Evolutionary conservation across 306 rosid species (phyloP), one percentile per base, ranked within the genome.

Genomic region (Cucumis cinereus): DNA sequence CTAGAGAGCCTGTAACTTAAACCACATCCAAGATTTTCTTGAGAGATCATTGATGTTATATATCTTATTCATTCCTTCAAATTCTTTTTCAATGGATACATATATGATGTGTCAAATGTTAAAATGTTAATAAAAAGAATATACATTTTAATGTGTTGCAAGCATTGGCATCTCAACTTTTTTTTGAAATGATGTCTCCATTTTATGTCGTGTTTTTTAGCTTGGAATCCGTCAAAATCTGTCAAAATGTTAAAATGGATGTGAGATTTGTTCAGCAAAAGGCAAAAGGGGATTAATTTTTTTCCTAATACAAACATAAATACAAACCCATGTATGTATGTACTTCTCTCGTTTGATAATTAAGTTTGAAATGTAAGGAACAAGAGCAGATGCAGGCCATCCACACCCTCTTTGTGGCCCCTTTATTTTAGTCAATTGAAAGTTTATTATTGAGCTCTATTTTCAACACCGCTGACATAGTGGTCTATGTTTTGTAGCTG

Each of bases 401-500:
- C 23, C 75, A 45, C 40, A 70, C 47, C 38, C 75, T 68, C 22
- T 43, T 41, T 43, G 55, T 67, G 30, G 35, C 74, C 35, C 74
- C 13, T 41, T 43, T 41, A 22, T 41, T 22, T 45, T 13, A 22
- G 50, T 7, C 36, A 43, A 43, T 43, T 23, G 36, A 43, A 43
- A 68, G 6, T 43, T 45, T 68, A 23, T 43, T 68, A 22, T 52
- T 73, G 43, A 52, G 33, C 50, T 33, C 24, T 54, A 55, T n/a
- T n/a, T 36, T 56, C 55, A 49, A 26, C 5, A 43, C 16, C 26
- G 36, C 26, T 71, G 45, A 72, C 60, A 28, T 19, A 20, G 60
- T 50, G 16, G 60, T 72, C 43, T 72, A 16, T 72, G 76, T 72
- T 72, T 24, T 83, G 79, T 81, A 95, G 99, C 84, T 95, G 85